Conservation (phyloP, 1,139 yeast genomes). For the Pichia sp. region DNA sequence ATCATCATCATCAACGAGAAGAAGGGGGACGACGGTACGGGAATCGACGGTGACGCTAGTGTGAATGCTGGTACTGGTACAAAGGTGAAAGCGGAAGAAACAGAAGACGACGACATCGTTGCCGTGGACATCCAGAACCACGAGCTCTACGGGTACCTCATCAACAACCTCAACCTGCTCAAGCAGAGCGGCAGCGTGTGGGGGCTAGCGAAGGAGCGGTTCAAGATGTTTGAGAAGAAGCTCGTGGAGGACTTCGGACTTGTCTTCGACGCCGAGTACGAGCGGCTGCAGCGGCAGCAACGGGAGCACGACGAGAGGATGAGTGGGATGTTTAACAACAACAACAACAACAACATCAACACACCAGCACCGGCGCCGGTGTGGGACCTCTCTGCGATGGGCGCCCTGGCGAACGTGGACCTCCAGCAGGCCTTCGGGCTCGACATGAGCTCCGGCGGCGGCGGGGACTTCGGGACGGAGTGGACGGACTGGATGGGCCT, state of each 20-base stretch:
- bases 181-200: constrained; percentile 2
- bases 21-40: background rate
- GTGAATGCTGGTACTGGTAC: background rate
- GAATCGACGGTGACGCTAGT: background rate
- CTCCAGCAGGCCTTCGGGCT: no score
- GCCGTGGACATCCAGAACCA: background rate
- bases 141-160: background rate
- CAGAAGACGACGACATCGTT: no score
- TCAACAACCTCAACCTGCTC: background rate
- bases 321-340: no score
- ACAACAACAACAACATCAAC: no score
- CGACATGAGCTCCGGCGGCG: background rate
- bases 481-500: constrained; percentile 6
- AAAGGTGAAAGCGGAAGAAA: no score
- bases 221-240: background rate
- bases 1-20: background rate
- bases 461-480: constrained; percentile 3
- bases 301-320: no score
- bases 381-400: no score
- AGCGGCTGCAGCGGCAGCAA: no score
- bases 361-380: no score
- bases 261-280: background rate
- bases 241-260: background rate
- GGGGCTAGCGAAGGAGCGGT: constrained; percentile 3
- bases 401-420: no score